Evolutionary conservation across 345 rosid species (phyloP).

Genomic region (Boechera divaricarpa): DNA sequence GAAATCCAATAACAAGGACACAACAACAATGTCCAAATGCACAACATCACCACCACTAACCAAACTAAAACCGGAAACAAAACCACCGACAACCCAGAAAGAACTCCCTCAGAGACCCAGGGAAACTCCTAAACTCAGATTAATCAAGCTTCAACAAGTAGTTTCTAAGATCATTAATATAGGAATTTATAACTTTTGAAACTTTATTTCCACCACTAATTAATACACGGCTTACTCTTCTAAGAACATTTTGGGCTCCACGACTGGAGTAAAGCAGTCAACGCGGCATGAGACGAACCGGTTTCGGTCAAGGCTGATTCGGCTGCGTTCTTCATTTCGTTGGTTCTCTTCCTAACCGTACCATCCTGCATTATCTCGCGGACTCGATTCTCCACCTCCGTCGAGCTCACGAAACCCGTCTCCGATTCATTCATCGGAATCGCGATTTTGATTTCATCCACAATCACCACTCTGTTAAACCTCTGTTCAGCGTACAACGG

Average conservation of each 20-base stretch:
- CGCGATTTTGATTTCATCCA: conserved; percentile 61
- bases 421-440: conserved; percentile 51
- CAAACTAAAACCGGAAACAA: too few species aligned
- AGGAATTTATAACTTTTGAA: background rate
- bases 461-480: conserved; percentile 49
- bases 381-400: conserved; percentile 59
- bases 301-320: conserved; percentile 43
- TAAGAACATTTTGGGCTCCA: conserved; percentile 25
- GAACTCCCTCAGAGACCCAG: too few species aligned
- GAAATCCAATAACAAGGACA: too few species aligned
- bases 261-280: conserved; percentile 41
- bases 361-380: conserved; percentile 61
- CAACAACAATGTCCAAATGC: too few species aligned
- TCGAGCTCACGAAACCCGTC: conserved; percentile 50
- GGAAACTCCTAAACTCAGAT: too few species aligned
- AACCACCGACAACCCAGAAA: too few species aligned
- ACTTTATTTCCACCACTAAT: background rate
- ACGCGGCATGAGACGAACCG: conserved; percentile 51
- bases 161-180: background rate
- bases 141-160: too few species aligned
- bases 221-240: background rate
- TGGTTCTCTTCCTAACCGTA: conserved; percentile 30
- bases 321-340: conserved; percentile 51
- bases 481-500: conserved; percentile 61
- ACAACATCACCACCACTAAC: too few species aligned